Evolutionary conservation across 176 grass and related monocot genomes (phyloP).

Genomic region (Aegilops longissima): DNA sequence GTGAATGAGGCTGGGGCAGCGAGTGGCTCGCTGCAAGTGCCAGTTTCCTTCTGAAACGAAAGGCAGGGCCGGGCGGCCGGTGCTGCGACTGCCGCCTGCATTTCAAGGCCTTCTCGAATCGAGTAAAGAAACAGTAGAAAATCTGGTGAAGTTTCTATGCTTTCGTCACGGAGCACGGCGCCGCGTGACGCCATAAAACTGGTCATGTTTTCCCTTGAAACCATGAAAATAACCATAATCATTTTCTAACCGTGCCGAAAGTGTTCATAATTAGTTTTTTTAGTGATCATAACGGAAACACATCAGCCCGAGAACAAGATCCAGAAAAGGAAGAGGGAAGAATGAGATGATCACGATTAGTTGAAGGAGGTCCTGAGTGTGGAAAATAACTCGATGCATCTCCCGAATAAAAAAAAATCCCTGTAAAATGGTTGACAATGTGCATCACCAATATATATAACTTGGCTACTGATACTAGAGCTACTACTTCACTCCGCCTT

Average conservation of each 20-base stretch:
- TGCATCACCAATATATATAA: neutral
- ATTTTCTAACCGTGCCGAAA: too few relatives aligned
- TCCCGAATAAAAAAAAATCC: neutral
- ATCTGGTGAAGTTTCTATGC: neutral
- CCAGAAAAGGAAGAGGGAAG: too few relatives aligned
- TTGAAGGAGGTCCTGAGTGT: too few relatives aligned
- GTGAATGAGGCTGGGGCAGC: neutral
- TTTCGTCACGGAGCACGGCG: neutral
- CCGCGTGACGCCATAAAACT: too few relatives aligned
- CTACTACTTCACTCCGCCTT: slow-evolving; percentile 11
- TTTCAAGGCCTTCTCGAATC: neutral
- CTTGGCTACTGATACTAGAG: neutral
- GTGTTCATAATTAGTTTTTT: too few relatives aligned
- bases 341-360: too few relatives aligned
- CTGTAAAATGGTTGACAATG: neutral
- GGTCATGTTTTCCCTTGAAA: too few relatives aligned
- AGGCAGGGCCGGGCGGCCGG: neutral
- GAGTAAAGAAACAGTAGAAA: neutral
- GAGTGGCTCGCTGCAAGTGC: neutral
- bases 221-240: too few relatives aligned
- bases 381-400: too few relatives aligned
- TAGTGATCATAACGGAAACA: too few relatives aligned
- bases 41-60: neutral
- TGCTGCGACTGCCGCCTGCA: neutral
- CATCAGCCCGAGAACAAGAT: too few relatives aligned